Conservation (phyloP, 176 grass and related monocot species). For the Ensete glaucum region DNA sequence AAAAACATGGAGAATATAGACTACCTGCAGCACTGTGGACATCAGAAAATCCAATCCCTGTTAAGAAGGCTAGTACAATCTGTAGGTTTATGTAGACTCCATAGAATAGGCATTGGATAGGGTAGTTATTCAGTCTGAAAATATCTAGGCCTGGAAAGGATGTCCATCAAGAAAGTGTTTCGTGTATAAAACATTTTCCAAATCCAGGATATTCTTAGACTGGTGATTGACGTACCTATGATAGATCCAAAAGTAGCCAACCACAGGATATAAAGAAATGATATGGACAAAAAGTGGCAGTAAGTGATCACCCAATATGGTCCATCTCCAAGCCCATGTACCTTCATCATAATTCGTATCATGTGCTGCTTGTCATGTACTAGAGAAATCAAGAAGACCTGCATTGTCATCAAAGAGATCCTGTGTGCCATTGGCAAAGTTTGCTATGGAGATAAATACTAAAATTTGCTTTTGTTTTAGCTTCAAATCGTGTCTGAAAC, state of each 20-base stretch:
- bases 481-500: neutral
- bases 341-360: constrained; percentile 31
- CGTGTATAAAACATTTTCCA: neutral
- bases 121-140: constrained; percentile 43
- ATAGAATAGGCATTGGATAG: constrained; percentile 48
- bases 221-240: constrained; percentile 15
- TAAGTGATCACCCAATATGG: constrained; percentile 30
- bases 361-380: constrained; percentile 32
- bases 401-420: neutral
- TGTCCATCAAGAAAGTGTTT: neutral
- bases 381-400: constrained; percentile 25
- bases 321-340: constrained; percentile 27
- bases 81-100: constrained; percentile 57
- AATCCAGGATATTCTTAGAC: neutral
- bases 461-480: neutral
- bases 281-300: constrained; percentile 20
- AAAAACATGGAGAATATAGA: neutral
- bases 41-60: constrained; percentile 41
- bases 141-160: constrained; percentile 38
- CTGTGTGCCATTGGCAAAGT: neutral
- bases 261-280: constrained; percentile 12
- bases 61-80: constrained; percentile 50
- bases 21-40: constrained; percentile 45
- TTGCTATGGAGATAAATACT: neutral
- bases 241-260: constrained; percentile 13